Conservation (phyloP, 345 rosid species). For the Melaleuca alternifolia region DNA sequence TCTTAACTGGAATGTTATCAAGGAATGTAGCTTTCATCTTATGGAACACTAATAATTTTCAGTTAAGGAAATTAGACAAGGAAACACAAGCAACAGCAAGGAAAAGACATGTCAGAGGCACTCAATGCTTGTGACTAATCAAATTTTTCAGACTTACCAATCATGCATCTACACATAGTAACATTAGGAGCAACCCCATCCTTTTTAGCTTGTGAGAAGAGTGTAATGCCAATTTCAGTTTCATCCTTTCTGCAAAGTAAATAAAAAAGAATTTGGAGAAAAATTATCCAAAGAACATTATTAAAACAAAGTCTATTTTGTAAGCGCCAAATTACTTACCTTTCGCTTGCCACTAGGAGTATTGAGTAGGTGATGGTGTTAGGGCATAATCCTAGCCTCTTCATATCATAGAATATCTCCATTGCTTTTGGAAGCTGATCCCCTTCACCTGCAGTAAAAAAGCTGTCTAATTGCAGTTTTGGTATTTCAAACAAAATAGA, state of each 20-base stretch:
- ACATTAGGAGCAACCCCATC: slow-evolving; percentile 58
- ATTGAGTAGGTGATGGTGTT: slow-evolving; percentile 74
- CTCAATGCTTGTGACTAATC: not conserved
- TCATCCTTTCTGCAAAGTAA: slow-evolving; percentile 59
- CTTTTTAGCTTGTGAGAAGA: slow-evolving; percentile 63
- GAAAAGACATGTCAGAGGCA: not conserved
- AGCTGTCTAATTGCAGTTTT: not conserved
- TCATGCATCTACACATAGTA: slow-evolving; percentile 60
- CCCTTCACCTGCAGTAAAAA: slow-evolving; percentile 59
- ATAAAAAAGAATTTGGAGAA: slow-evolving; percentile 1
- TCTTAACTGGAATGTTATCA: not conserved
- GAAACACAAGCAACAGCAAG: not conserved
- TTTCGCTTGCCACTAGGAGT: slow-evolving; percentile 78
- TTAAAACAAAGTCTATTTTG: not conserved
- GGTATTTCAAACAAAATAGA: not conserved
- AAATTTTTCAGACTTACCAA: slow-evolving; percentile 58
- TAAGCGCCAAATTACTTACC: slow-evolving; percentile 22
- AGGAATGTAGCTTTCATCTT: not conserved
- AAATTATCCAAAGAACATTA: not conserved
- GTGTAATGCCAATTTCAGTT: slow-evolving; percentile 51
- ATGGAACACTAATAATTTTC: not conserved
- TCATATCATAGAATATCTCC: slow-evolving; percentile 71
- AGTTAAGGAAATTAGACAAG: not conserved
- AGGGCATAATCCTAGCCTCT: slow-evolving; percentile 44
- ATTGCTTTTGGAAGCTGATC: slow-evolving; percentile 70